These are phyloP conservation scores for Sporodiniella umbellata DNA, from an alignment of 371 early-diverging fungal species.

Conservation along the genomic window DNA sequence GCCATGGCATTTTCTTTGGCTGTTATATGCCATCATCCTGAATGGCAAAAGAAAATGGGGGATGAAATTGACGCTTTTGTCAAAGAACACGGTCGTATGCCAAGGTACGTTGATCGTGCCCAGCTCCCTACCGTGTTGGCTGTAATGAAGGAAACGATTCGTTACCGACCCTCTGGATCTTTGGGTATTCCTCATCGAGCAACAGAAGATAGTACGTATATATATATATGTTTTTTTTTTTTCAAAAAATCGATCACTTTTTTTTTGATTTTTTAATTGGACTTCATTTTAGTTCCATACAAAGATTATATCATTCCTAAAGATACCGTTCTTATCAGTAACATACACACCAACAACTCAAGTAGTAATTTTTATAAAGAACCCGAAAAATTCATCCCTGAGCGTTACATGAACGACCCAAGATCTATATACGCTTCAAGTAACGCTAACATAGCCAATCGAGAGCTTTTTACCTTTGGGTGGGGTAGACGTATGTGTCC, in stretches of 20 bases:
- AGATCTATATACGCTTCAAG: slow-evolving; percentile 7
- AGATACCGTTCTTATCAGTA: slow-evolving; percentile 3
- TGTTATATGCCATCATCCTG: slow-evolving; percentile 12
- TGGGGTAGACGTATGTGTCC: slow-evolving; percentile 20
- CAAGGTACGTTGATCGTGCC: slow-evolving; percentile 8
- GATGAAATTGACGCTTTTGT: slow-evolving; percentile 17
- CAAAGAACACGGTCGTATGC: slow-evolving; percentile 1
- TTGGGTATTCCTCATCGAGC: slow-evolving; percentile 13
- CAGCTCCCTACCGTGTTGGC: slow-evolving; percentile 7
- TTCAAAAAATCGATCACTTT: too few relatives aligned
- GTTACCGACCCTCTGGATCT: slow-evolving; percentile 5
- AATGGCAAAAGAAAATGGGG: slow-evolving; percentile 3
- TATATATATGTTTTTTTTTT: neutral
- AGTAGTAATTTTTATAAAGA: slow-evolving; percentile 1
- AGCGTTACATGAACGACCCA: slow-evolving; percentile 5
- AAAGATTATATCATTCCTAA: slow-evolving; percentile 17
- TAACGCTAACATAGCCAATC: slow-evolving; percentile 9
- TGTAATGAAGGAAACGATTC: slow-evolving; percentile 13
- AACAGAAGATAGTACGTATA: slow-evolving; percentile 8
- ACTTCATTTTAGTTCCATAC: slow-evolving; percentile 10
- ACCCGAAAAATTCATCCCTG: slow-evolving; percentile 9
- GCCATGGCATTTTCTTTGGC: slow-evolving; percentile 9
- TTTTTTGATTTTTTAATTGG: too few relatives aligned
- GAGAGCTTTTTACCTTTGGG: slow-evolving; percentile 19
- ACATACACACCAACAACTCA: slow-evolving; percentile 7